Conservation (phyloP, 2,329 filamentous ascomycete species). For the Ophioceras dolichostomum region DNA sequence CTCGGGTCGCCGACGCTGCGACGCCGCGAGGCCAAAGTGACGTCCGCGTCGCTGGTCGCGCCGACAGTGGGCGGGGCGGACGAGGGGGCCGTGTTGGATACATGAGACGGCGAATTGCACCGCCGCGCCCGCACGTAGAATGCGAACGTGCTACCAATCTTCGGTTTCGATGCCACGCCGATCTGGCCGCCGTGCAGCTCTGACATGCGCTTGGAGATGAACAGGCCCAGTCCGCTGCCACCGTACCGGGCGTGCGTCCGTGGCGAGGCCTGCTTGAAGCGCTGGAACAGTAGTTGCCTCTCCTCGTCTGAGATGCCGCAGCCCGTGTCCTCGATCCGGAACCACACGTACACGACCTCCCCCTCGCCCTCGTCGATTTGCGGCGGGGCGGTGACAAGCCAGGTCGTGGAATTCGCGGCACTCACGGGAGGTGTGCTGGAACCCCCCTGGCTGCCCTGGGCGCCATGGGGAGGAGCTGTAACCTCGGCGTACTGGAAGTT, state of each 20-base stretch:
- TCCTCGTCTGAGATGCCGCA: conserved; percentile 49
- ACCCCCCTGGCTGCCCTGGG: not conserved
- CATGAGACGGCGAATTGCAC: conserved; percentile 18
- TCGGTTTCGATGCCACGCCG: conserved; percentile 45
- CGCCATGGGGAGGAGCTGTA: no score
- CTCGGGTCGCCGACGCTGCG: no score
- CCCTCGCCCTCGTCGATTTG: conserved; percentile 20
- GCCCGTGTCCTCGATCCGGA: conserved; percentile 54
- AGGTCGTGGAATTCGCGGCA: conserved; percentile 9
- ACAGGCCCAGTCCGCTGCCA: conserved; percentile 50
- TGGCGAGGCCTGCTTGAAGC: conserved; percentile 50
- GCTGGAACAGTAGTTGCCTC: conserved; percentile 52
- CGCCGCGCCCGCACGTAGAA: conserved; percentile 49
- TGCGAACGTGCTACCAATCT: conserved; percentile 46
- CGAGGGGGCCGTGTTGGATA: no score
- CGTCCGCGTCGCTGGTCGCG: no score
- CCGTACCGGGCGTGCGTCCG: conserved; percentile 45
- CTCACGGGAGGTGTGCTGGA: no score
- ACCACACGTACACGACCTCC: conserved; percentile 21
- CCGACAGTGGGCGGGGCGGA: no score
- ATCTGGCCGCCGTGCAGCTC: conserved; percentile 55
- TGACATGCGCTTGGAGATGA: conserved; percentile 50
- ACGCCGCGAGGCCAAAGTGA: no score
- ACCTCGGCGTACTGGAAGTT: no score
- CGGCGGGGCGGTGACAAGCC: conserved; percentile 19